Conservation (phyloP, 2,329 filamentous ascomycete genomes). For the Cladophialophora bantiana region DNA sequence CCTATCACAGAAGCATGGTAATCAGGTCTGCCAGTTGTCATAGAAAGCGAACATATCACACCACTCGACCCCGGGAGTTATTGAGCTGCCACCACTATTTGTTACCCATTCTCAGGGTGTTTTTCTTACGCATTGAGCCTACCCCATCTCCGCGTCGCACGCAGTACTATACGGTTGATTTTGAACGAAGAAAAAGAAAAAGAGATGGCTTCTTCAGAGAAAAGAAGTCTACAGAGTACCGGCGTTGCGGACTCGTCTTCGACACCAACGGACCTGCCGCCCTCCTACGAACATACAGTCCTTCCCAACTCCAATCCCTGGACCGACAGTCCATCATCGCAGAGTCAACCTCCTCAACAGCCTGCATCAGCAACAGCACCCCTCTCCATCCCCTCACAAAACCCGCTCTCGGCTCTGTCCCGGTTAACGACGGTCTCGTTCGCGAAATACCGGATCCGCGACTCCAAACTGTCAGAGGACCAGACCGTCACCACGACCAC, state of each 20-base stretch:
- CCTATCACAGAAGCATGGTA: not conserved
- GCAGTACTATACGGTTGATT: not conserved
- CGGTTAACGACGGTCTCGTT: conserved; percentile 39
- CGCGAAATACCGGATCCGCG: conserved; percentile 41
- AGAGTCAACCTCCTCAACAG: not conserved
- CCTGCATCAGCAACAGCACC: not conserved
- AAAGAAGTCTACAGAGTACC: conserved; percentile 10
- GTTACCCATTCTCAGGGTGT: not conserved
- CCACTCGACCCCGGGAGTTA: not conserved
- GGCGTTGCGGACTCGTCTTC: not conserved
- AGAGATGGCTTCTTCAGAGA: conserved; percentile 24
- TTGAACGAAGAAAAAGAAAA: not conserved
- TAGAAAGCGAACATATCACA: not conserved
- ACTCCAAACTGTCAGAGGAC: conserved; percentile 41
- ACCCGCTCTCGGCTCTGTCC: conserved; percentile 35
- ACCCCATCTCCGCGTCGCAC: not conserved
- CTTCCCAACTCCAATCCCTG: conserved; percentile 17
- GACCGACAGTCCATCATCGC: conserved; percentile 14
- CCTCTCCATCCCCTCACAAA: conserved; percentile 20
- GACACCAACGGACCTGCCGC: conserved; percentile 28
- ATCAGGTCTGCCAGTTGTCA: not conserved
- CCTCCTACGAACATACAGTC: conserved; percentile 33
- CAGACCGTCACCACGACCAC: conserved; percentile 41
- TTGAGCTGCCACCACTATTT: not conserved
- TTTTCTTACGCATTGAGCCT: not conserved